phyloP scores from a whole-genome alignment of 108 stramenopile species.

The Cyclotella baltica region DNA sequence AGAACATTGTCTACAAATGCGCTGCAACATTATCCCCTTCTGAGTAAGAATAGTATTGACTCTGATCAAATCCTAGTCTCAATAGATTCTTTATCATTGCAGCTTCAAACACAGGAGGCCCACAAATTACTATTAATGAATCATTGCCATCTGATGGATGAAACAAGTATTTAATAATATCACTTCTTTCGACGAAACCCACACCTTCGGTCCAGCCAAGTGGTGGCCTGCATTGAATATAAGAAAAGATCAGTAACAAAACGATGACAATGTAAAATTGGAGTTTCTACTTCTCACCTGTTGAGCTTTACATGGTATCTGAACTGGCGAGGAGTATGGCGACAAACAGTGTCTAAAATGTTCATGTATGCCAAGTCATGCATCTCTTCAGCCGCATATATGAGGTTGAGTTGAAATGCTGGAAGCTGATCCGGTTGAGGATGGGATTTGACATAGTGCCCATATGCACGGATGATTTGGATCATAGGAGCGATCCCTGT shows the following conservation, averaged over 20 bases:
- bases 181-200: slow-evolving; percentile 51
- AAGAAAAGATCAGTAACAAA: not conserved
- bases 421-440: slow-evolving; percentile 14
- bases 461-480: slow-evolving; percentile 59
- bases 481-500: slow-evolving; percentile 68
- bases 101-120: slow-evolving; percentile 57
- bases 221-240: slow-evolving; percentile 30
- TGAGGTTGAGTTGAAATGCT: slow-evolving; percentile 49
- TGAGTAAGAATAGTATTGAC: slow-evolving; percentile 48
- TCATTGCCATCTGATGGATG: slow-evolving; percentile 40
- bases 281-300: not conserved
- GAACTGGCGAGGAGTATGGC: slow-evolving; percentile 37
- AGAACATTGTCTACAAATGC: slow-evolving; percentile 17
- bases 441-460: slow-evolving; percentile 35
- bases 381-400: slow-evolving; percentile 58
- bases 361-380: slow-evolving; percentile 58
- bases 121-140: slow-evolving; percentile 55
- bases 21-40: slow-evolving; percentile 40
- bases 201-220: slow-evolving; percentile 67
- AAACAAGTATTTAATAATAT: slow-evolving; percentile 38
- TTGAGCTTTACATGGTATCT: slow-evolving; percentile 54
- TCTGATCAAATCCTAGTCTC: slow-evolving; percentile 35
- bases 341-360: slow-evolving; percentile 31
- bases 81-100: slow-evolving; percentile 48
- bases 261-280: not conserved